Evolutionary conservation across 306 rosid genomes (phyloP).

Genomic region (Dalbergia oliveri): DNA sequence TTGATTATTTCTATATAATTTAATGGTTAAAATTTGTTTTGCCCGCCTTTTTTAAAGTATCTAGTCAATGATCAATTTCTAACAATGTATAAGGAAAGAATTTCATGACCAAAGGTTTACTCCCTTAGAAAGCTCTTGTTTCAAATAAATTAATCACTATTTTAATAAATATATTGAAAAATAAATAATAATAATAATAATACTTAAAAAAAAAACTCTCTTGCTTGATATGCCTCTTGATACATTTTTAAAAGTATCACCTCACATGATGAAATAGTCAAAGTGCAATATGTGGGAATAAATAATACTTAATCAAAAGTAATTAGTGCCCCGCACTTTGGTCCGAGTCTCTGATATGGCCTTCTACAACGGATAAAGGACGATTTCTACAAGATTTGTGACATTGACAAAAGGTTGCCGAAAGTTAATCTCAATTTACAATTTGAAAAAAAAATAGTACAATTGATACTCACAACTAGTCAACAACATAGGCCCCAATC

Average conservation of each 20-base stretch:
- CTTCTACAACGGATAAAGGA: neutral
- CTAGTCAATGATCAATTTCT: too few relatives aligned
- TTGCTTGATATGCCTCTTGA: too few relatives aligned
- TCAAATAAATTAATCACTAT: neutral
- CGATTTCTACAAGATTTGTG: conserved; percentile 41
- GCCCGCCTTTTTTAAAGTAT: too few relatives aligned
- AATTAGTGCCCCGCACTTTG: neutral
- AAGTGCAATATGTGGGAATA: neutral
- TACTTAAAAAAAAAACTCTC: too few relatives aligned
- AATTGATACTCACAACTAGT: neutral
- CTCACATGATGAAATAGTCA: neutral
- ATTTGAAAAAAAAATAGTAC: neutral
- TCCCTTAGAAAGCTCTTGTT: too few relatives aligned
- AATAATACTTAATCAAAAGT: neutral
- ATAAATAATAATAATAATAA: too few relatives aligned
- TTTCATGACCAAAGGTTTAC: too few relatives aligned
- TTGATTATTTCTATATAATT: too few relatives aligned
- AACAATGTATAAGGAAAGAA: too few relatives aligned
- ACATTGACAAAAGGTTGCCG: conserved; percentile 34
- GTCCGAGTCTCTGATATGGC: neutral
- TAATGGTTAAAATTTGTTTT: neutral
- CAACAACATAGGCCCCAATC: neutral
- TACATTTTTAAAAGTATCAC: neutral
- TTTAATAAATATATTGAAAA: too few relatives aligned
- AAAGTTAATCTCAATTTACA: conserved; percentile 12